Evolutionary conservation across 2,329 filamentous ascomycete species (phyloP).

Genomic region (Colletotrichum tropicale): DNA sequence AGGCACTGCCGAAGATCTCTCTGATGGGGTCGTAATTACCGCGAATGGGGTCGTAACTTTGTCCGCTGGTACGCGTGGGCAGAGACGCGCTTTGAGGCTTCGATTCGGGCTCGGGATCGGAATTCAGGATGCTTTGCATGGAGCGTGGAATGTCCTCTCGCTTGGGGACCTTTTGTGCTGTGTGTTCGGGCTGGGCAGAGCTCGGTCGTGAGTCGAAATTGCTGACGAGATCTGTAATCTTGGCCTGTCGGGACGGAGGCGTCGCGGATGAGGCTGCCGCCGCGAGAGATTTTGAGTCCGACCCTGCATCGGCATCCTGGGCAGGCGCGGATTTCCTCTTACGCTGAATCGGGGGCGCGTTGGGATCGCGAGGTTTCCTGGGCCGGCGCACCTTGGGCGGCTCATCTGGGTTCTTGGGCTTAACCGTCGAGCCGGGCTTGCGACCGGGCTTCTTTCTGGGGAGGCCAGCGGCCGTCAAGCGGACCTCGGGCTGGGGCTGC

Average conservation of each 20-base stretch:
- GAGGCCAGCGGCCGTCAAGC: slow-evolving; percentile 60
- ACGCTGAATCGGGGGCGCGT: slow-evolving; percentile 57
- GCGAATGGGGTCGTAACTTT: slow-evolving; percentile 89
- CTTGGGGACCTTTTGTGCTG: slow-evolving; percentile 52
- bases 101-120: slow-evolving; percentile 45
- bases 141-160: slow-evolving; percentile 55
- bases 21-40: slow-evolving; percentile 72
- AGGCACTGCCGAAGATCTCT: slow-evolving; percentile 41
- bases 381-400: slow-evolving; percentile 56
- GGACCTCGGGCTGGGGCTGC: slow-evolving; percentile 16
- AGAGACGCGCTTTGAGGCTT: slow-evolving; percentile 48
- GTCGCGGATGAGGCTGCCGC: slow-evolving; percentile 29
- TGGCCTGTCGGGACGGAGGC: slow-evolving; percentile 36
- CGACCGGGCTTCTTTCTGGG: slow-evolving; percentile 69
- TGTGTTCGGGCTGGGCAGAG: slow-evolving; percentile 33
- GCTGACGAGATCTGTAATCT: slow-evolving; percentile 42
- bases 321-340: slow-evolving; percentile 57
- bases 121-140: slow-evolving; percentile 63
- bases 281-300: slow-evolving; percentile 36
- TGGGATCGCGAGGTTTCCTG: slow-evolving; percentile 64
- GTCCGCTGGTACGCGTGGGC: slow-evolving; percentile 70
- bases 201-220: slow-evolving; percentile 27
- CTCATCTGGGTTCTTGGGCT: slow-evolving; percentile 46
- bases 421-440: slow-evolving; percentile 63
- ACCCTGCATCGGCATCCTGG: slow-evolving; percentile 38